These are phyloP conservation scores for Neurospora pannonica DNA, from an alignment of 495 filamentous ascomycete genomes.

Conservation along the genomic window DNA sequence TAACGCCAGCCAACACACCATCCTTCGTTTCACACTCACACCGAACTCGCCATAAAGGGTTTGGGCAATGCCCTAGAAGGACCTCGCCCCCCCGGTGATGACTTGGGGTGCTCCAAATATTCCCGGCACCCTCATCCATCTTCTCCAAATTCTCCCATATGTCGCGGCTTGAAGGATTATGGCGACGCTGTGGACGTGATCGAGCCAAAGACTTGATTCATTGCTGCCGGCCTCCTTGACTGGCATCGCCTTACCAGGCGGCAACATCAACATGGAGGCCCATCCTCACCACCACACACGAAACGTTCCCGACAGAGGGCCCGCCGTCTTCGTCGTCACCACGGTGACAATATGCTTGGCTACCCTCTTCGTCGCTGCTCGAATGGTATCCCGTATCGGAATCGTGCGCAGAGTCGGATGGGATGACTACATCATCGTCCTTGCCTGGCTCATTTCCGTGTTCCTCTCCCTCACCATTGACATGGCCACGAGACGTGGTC, in stretches of 20 bases:
- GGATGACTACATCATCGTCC: conserved; percentile 78
- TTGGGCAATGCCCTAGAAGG: background rate
- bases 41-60: background rate
- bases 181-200: background rate
- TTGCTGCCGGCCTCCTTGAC: background rate
- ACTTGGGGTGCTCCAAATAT: background rate
- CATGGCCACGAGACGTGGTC: conserved; percentile 57
- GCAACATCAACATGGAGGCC: conserved; percentile 2
- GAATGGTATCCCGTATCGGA: conserved; percentile 60
- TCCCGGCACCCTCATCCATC: background rate
- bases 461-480: conserved; percentile 70
- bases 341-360: conserved; percentile 57
- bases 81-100: background rate
- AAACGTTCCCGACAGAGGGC: conserved; percentile 46
- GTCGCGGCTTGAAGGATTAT: background rate
- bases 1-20: background rate
- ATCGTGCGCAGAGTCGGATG: conserved; percentile 59
- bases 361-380: conserved; percentile 59
- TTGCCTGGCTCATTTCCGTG: conserved; percentile 78
- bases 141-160: background rate
- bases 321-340: conserved; percentile 65
- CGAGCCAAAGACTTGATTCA: conserved; percentile 1
- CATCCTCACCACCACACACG: background rate
- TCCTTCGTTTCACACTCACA: background rate
- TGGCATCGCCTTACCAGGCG: background rate